phyloP scores from a whole-genome alignment of 305 asterid species.

The Plantago coronopus region DNA sequence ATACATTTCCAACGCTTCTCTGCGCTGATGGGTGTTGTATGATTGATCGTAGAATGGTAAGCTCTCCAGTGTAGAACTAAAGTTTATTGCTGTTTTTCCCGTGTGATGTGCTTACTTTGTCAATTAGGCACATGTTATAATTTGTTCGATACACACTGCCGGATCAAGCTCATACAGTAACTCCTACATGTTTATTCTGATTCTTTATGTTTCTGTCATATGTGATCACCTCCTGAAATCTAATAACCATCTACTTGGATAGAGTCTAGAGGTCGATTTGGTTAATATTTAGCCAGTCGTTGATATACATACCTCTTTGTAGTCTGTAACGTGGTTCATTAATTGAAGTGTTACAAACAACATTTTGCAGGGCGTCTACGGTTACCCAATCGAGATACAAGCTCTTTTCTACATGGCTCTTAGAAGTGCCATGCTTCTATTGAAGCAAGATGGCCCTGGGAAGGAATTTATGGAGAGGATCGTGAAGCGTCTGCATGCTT shows the following conservation, averaged over 20 bases:
- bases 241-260: no score
- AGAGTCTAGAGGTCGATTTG: no score
- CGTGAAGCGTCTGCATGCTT: constrained; percentile 58
- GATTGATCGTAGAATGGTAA: constrained; percentile 76
- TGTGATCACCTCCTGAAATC: no score
- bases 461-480: constrained; percentile 51
- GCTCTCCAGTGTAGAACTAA: constrained; percentile 18
- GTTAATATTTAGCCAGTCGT: not conserved
- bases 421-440: constrained; percentile 53
- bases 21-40: constrained; percentile 68
- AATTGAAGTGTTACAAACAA: not conserved
- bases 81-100: not conserved
- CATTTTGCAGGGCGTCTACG: constrained; percentile 50
- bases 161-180: not conserved
- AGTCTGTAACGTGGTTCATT: not conserved
- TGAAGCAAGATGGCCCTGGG: constrained; percentile 53
- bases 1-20: constrained; percentile 73
- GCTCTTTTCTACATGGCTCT: constrained; percentile 68
- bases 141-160: not conserved
- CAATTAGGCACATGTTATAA: no score
- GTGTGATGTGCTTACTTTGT: no score
- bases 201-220: no score
- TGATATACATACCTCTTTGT: not conserved
- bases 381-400: constrained; percentile 65
- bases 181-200: no score